Percentiles rank a stretch among this genome's conserved stretches.
Evolutionary conservation across 2,329 filamentous ascomycete species (phyloP).

Genomic region (Xylariaceae sp.): DNA sequence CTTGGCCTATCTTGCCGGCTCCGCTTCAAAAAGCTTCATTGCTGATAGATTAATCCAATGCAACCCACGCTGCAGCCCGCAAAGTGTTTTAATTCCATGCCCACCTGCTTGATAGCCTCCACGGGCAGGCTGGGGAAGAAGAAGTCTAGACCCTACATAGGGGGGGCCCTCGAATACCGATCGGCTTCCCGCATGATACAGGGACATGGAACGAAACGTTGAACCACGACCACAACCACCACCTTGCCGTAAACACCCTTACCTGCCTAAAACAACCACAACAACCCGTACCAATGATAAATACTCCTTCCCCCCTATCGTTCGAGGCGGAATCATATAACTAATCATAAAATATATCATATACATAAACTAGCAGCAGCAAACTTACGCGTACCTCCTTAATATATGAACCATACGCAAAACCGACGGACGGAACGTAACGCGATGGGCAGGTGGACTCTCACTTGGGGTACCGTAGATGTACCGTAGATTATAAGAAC

Average conservation of each 20-base stretch:
- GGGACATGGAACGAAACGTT: neutral
- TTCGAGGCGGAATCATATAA: neutral
- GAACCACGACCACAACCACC: neutral
- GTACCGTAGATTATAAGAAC: neutral
- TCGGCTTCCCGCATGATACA: neutral
- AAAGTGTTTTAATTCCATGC: constrained; percentile 16
- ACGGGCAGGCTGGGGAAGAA: constrained; percentile 23
- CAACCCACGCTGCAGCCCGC: constrained; percentile 4
- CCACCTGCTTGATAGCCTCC: no score
- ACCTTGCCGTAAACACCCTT: neutral
- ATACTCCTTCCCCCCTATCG: neutral
- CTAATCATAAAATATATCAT: neutral
- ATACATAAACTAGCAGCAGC: no score
- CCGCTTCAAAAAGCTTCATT: neutral
- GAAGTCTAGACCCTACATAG: constrained; percentile 7
- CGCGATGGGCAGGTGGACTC: no score
- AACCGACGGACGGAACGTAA: neutral
- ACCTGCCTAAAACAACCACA: neutral
- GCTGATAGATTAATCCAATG: neutral
- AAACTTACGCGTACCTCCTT: no score
- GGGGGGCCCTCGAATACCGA: neutral
- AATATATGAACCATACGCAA: no score
- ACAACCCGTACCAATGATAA: neutral
- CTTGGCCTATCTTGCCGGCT: neutral
- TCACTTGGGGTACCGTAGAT: neutral